Evolutionary conservation across 768 basidiomycete genomes (phyloP), one percentile per base, ranked within the genome.

Genomic region (Collybia sordida): DNA sequence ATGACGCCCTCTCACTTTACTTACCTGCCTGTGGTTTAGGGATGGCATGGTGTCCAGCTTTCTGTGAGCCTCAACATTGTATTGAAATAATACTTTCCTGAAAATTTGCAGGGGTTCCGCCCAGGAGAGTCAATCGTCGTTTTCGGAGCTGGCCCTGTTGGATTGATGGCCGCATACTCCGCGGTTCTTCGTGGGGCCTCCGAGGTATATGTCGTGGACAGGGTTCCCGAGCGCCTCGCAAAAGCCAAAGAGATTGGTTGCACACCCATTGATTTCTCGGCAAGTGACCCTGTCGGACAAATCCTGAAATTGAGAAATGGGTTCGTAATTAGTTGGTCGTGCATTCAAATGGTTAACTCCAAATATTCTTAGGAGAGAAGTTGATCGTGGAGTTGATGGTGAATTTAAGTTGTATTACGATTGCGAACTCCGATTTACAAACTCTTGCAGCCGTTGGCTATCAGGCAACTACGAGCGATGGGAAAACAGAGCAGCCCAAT

Each of bases 81-180:
- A 19, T 17, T 47, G 21, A 45, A 22, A 12, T 8, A 17, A 12
- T 34, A n/a, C 31, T 22, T 25, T 2, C 21, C 15, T 22, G 42
- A 22, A 39, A 12, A 7, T 41, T 9, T 21, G 35, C 50, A 74
- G 69, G 76, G 78, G 0, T 80, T 79, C 63, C 71, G 65, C 37
- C 72, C 79, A 2, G 80, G 80, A 21, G 80, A 82, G 61, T 78
- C 73, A 11, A 51, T 82, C 40, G 79, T 66, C 3, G 74, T 82
- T 17, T 81, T 79, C 49, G 80, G 80, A 15, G 80, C 76, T 6
- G 80, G 75, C 6, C 77, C 76, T 8, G 75, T 78, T 12, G 80
- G 80, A 1, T 72, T 82, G 28, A 82, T 82, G 80, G 79, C 80
- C 1, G 80, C 79, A 0, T 81, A 82, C 56, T 79, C 78, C 31